Evolutionary conservation across 176 grass and related monocot species (phyloP).

Genomic region (Urochloa ruziziensis): DNA sequence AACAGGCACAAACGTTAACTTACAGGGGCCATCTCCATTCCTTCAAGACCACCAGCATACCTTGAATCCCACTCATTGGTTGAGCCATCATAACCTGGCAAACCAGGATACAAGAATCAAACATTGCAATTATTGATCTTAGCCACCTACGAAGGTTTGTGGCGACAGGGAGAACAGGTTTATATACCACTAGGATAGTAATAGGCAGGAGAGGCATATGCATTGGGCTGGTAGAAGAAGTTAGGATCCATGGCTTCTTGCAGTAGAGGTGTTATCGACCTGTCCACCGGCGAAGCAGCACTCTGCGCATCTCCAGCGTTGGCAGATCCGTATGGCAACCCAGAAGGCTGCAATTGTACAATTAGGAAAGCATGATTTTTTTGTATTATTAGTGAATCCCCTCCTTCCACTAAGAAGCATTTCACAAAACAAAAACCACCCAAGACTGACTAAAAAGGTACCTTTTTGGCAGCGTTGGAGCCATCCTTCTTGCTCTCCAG

Average conservation of each 20-base stretch:
- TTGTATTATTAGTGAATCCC: not conserved
- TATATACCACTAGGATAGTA: conserved; percentile 59
- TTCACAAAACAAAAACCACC: not conserved
- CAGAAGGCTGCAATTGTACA: conserved; percentile 46
- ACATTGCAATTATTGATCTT: not conserved
- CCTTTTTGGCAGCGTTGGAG: conserved; percentile 60
- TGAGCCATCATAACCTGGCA: conserved; percentile 80
- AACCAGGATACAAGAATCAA: conserved; percentile 22
- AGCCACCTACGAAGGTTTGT: not conserved
- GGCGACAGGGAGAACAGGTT: not conserved
- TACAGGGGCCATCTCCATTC: conserved; percentile 57
- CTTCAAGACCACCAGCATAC: conserved; percentile 61
- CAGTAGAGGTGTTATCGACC: conserved; percentile 71
- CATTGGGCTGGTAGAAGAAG: conserved; percentile 62
- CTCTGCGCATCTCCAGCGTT: conserved; percentile 47
- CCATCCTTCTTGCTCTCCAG: conserved; percentile 69
- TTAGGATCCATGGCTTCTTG: conserved; percentile 79
- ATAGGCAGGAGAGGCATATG: conserved; percentile 55
- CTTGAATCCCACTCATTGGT: conserved; percentile 78
- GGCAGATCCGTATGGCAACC: conserved; percentile 46
- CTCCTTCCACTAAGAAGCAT: not conserved
- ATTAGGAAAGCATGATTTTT: not conserved
- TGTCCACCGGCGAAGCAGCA: conserved; percentile 34
- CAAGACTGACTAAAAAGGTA: conserved; percentile 5
- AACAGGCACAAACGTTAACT: conserved; percentile 20